These are phyloP conservation scores for Lignosus rhinocerotis DNA, from an alignment of 1,284 basidiomycete species.

Conservation along the genomic window DNA sequence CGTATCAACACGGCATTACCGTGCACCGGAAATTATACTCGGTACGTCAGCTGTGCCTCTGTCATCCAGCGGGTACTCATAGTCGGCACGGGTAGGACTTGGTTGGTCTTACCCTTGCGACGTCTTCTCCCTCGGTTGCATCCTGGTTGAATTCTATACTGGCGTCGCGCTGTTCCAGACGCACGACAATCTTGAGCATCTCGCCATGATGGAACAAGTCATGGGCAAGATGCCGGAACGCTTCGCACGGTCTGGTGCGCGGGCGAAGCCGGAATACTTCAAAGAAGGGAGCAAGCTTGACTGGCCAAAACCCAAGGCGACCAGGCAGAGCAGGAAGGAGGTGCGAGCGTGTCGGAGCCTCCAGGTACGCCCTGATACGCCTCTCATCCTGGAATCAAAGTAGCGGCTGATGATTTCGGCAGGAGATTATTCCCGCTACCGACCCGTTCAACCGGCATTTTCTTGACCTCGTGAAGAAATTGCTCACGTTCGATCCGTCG, in stretches of 20 bases:
- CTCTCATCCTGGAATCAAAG: not conserved
- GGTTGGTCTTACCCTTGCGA: constrained; percentile 99
- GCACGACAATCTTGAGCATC: constrained; percentile 97
- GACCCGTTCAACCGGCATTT: constrained; percentile 80
- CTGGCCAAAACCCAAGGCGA: constrained; percentile 88
- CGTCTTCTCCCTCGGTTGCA: constrained; percentile 98
- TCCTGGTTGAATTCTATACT: constrained; percentile 98
- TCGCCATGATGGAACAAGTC: constrained; percentile 99
- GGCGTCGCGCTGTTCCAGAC: constrained; percentile 98
- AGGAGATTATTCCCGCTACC: constrained; percentile 84
- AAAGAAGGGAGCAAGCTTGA: constrained; percentile 82
- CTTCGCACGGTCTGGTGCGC: constrained; percentile 71
- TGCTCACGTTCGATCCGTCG: constrained; percentile 91
- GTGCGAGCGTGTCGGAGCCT: constrained; percentile 86
- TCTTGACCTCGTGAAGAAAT: constrained; percentile 81
- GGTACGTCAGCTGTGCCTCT: constrained; percentile 52
- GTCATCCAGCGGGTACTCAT: constrained; percentile 4
- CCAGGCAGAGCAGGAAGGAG: constrained; percentile 91
- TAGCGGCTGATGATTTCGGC: constrained; percentile 1
- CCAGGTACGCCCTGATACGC: constrained; percentile 50
- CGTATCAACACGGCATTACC: constrained; percentile 97
- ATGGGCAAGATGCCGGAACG: constrained; percentile 95
- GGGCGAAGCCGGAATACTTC: constrained; percentile 91
- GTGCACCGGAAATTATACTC: constrained; percentile 98
- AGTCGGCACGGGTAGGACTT: constrained; percentile 58